Evolutionary conservation across 306 rosid species (phyloP), one percentile per base, ranked within the genome.

Genomic region (Sicyos baderoa): DNA sequence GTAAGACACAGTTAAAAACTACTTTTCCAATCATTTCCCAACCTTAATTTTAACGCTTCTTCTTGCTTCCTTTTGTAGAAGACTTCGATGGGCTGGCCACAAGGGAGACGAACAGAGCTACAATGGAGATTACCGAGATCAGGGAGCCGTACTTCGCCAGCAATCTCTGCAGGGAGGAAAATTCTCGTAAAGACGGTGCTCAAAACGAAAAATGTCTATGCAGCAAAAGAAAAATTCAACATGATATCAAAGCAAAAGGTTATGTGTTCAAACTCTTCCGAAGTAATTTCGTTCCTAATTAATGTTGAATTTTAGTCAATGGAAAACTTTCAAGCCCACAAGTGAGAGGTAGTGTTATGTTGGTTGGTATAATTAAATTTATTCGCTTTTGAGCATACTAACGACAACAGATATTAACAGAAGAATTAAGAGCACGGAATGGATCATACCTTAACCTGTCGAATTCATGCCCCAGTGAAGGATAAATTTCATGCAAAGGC

Each of bases 131-230:
- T 75, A 93, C 99, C 2, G 97, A 88, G 75, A 90, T 68, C 62
- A 93, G 83, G 78, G 97, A 84, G 49, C 99, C 99, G 53, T 90
- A 90, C 80, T 93, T 90, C 54, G 87, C 90, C 75, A 90, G 83
- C 83, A 90, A 72, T 72, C 85, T 90, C 99, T 93, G 99, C 74
- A 68, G 45, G 65, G 25, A 40, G 37, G 11, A 66, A 16, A n/a
- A 13, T 2, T 6, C 4, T 45, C 1, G 0, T 10, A 42, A n/a
- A 18, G 32, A 42, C 29, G 1, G 23, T 9, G 27, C 2, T 54
- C 35, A 19, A 9, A 54, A 9, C 9, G 6, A 17, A 32, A 19
- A 9, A 54, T 9, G 54, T 50, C 54, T 0, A 50, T 16, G 19
- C 54, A 50, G 21, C 9, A 51, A 6, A 3, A 40, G 45, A 37